Evolutionary conservation across 2,329 filamentous ascomycete species (phyloP).

Genomic region (Paraphaeosphaeria sporulosa): DNA sequence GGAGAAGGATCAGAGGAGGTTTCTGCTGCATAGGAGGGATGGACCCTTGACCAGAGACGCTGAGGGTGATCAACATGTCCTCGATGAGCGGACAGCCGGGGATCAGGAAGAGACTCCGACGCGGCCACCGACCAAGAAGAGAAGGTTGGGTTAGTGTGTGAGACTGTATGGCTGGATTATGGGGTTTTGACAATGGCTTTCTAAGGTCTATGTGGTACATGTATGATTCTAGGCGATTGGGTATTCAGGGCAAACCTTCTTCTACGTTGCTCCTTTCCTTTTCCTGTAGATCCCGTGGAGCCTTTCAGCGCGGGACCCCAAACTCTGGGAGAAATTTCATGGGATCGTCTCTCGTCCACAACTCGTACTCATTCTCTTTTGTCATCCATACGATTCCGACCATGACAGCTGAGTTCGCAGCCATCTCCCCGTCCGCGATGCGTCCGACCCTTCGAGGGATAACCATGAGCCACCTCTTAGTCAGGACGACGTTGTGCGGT

Average conservation of each 20-base stretch:
- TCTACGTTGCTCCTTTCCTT: not conserved
- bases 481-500: slow-evolving; percentile 11
- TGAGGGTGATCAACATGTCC: too few relatives aligned
- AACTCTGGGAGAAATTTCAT: slow-evolving; percentile 10
- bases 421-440: slow-evolving; percentile 1
- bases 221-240: not conserved
- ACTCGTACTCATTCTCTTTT: slow-evolving; percentile 7
- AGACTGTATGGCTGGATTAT: not conserved
- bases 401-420: slow-evolving; percentile 14
- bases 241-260: not conserved
- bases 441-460: slow-evolving; percentile 5
- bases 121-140: not conserved
- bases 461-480: slow-evolving; percentile 11
- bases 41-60: not conserved
- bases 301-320: not conserved
- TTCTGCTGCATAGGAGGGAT: slow-evolving; percentile 1
- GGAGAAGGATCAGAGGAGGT: not conserved
- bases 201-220: not conserved
- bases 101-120: not conserved
- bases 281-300: not conserved
- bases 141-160: not conserved
- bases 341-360: slow-evolving; percentile 9
- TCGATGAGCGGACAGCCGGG: not conserved
- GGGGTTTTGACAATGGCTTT: not conserved
- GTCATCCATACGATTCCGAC: slow-evolving; percentile 15